Evolutionary conservation across 208 protist genomes (phyloP), one percentile per base, ranked within the genome.

Genomic region (Leishmania guyanensis): DNA sequence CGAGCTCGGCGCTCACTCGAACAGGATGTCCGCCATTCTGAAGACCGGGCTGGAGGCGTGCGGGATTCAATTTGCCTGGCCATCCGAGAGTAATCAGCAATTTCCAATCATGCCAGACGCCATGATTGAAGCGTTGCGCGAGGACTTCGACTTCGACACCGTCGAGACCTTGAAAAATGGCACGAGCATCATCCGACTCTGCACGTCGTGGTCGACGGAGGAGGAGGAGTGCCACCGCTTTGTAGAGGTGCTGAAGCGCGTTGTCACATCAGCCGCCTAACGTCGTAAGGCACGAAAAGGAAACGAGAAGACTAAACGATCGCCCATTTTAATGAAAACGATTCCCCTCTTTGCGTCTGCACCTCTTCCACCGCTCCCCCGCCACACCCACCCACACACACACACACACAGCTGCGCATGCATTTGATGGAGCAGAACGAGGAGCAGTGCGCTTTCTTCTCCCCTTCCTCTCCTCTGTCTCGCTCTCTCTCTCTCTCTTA

Each of bases 171-270:
- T 80, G 64, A 46, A 56, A 2, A 74, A 84, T 5, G 68, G 70
- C 17, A 84, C 80, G 46, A 46, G 60, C 39, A 69, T 92, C 46
- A 75, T 85, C 29, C 86, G 89, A 26, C 53, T 92, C 36, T 84
- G 81, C 72, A 90, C 86, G 53, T 88, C 84, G 3, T 92, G 89
- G 87, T 79, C 86, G 12, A 92, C 89, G n/a, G 53, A 83, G 5
- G 82, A 89, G 75, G 80, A 84, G 29, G 71, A 89, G 64, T 92
- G 89, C 77, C 82, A 89, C 73, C 75, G 79, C 26, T 89, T 92
- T 29, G 86, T 90, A 26, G 79, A 69, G 39, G 53, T 72, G 65
- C 80, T 90, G 36, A 85, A 88, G 73, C 48, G 62, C 33, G 70
- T 88, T 22, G 71, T 80, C 51, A 3, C 69, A 3, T 39, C 69